These are phyloP conservation scores for Elaeis oleifera DNA, from an alignment of 202 grass and related monocot species.

Conservation along the genomic window DNA sequence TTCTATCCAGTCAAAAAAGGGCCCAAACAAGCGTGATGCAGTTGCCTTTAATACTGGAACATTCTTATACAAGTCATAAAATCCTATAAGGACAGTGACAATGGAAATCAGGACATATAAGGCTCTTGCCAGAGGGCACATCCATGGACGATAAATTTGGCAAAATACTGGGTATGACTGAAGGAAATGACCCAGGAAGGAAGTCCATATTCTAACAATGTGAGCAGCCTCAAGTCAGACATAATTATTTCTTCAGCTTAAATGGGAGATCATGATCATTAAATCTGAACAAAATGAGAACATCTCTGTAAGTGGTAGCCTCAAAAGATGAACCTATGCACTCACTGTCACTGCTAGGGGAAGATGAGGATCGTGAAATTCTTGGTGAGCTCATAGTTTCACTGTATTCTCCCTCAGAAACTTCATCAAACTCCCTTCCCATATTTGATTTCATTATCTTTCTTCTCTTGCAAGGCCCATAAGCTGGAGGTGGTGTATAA, in stretches of 20 bases:
- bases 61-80: conserved; percentile 99
- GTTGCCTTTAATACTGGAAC: conserved; percentile 90
- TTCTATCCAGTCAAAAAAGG: conserved; percentile 96
- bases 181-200: conserved; percentile 92
- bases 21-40: conserved; percentile 84
- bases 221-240: conserved; percentile 83
- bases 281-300: conserved; percentile 77
- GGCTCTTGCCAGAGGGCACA: conserved; percentile 76
- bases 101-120: conserved; percentile 73
- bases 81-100: conserved; percentile 84
- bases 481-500: conserved; percentile 46
- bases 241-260: conserved; percentile 64
- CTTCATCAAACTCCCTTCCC: conserved; percentile 30
- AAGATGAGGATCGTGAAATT: conserved; percentile 39
- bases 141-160: conserved; percentile 93
- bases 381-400: conserved; percentile 58
- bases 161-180: conserved; percentile 95
- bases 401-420: conserved; percentile 32
- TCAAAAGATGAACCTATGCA: conserved; percentile 25
- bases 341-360: conserved; percentile 34
- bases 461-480: conserved; percentile 75
- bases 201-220: conserved; percentile 86
- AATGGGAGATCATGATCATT: conserved; percentile 64
- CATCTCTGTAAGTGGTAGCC: conserved; percentile 62
- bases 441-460: conserved; percentile 52